phyloP scores from a whole-genome alignment of 2,329 filamentous ascomycete species.

The Amauroascus niger region DNA sequence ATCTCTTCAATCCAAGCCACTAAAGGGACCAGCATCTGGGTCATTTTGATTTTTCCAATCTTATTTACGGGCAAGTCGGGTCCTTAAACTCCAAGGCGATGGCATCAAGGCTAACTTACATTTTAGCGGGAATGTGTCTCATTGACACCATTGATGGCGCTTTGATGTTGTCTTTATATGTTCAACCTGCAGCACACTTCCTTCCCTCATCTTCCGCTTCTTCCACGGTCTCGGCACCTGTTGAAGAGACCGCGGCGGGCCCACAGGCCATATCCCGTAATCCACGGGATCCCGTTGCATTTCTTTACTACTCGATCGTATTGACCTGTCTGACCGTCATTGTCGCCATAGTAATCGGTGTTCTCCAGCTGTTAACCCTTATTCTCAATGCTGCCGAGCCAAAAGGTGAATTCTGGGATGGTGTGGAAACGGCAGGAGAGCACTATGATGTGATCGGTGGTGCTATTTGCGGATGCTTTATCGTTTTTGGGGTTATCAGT shows the following conservation, averaged over 20 bases:
- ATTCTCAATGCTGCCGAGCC: slow-evolving; percentile 66
- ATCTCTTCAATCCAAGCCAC: slow-evolving; percentile 82
- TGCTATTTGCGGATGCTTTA: slow-evolving; percentile 73
- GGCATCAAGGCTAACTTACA: background rate
- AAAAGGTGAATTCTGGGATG: slow-evolving; percentile 77
- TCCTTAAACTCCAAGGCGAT: background rate
- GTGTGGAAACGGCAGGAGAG: slow-evolving; percentile 64
- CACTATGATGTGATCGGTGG: slow-evolving; percentile 81
- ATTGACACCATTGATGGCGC: slow-evolving; percentile 88
- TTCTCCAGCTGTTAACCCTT: slow-evolving; percentile 72
- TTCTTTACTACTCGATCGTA: slow-evolving; percentile 87
- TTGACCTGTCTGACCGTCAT: slow-evolving; percentile 73
- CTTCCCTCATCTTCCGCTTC: slow-evolving; percentile 20
- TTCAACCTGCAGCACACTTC: slow-evolving; percentile 41
- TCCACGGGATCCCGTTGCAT: slow-evolving; percentile 73
- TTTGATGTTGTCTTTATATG: slow-evolving; percentile 90
- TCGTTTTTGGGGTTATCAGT: slow-evolving; percentile 64
- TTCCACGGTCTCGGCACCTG: slow-evolving; percentile 15
- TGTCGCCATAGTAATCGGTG: slow-evolving; percentile 75
- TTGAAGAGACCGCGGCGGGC: background rate
- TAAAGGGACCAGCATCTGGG: slow-evolving; percentile 79
- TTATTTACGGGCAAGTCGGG: slow-evolving; percentile 62
- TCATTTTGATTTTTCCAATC: slow-evolving; percentile 83
- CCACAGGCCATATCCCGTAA: slow-evolving; percentile 41
- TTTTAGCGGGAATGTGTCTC: slow-evolving; percentile 77